Evolutionary conservation across 257 asterid genomes (phyloP), one percentile per base, ranked within the genome.

Genomic region (Penstemon davidsonii): DNA sequence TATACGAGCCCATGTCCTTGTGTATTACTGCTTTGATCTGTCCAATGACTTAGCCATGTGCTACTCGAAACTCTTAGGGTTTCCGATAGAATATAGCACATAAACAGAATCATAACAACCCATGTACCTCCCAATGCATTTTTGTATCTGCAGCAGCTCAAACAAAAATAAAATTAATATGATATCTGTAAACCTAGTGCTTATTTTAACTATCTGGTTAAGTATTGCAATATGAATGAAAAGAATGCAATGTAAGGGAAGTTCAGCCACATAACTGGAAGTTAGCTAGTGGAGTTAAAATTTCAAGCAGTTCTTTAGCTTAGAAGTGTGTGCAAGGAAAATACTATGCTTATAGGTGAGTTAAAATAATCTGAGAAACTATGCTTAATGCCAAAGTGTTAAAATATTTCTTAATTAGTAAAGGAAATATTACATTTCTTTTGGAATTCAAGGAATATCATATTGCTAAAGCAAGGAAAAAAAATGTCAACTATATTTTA

Each of bases 11-110:
- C 77, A 73, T 73, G 86, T 12, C 59, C 38, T 36, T 47, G 49
- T 41, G 84, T 57, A 64, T 61, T 64, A 77, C 83, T 67, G 73
- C 84, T 63, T 75, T 74, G 76, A 68, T 78, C 87, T 10, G 97
- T 91, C 97, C 97, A 91, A 78, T 78, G 78, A 79, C 96, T 91
- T 55, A 91, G 90, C 97, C 97, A 91, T 47, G 90, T 91, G 79
- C 97, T 91, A 84, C 97, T 83, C 70, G 87, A 82, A 79, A 91
- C 82, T 76, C 97, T 89, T 40, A 91, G 81, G 64, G 62, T 67
- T 75, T 91, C 95, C n/a, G 87, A 63, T 60, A 78, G 72, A 76
- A 87, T 57, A 75, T 91, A 91, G 86, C 95, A 87, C 64, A 64
- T 3, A 61, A 85, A 79, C 73, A 91, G 80, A 67, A 88, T 75